These are phyloP conservation scores for Yarrowia sp. DNA, from an alignment of 805 yeast genomes.

Conservation along the genomic window DNA sequence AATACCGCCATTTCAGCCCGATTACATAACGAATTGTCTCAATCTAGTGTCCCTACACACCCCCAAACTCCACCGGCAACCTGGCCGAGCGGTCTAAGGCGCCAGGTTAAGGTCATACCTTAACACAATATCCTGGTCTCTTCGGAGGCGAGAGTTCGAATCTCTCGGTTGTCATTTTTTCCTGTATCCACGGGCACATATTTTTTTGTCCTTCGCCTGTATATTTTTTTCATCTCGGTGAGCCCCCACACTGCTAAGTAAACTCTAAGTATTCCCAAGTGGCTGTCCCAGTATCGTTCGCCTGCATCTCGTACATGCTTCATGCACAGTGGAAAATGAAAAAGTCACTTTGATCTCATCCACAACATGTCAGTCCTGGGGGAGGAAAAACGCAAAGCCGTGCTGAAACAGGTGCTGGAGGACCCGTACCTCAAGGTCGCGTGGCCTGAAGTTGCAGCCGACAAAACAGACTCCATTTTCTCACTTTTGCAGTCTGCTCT, in stretches of 20 bases:
- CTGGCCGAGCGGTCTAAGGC: conserved; percentile 28
- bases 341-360: conserved; percentile 5
- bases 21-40: neutral
- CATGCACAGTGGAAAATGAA: neutral
- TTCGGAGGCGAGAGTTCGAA: conserved; percentile 27
- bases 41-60: neutral
- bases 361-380: conserved; percentile 8
- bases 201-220: no score
- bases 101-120: conserved; percentile 26
- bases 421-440: conserved; percentile 30
- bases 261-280: no score
- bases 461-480: neutral
- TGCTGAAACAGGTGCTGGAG: conserved; percentile 32
- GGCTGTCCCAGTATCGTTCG: no score
- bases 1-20: neutral
- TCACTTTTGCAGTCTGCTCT: neutral
- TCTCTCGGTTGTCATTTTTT: conserved; percentile 23
- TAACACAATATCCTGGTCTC: conserved; percentile 20
- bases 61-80: conserved; percentile 8
- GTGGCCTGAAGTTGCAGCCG: conserved; percentile 25
- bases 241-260: neutral
- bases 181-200: neutral
- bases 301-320: neutral
- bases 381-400: conserved; percentile 29
- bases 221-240: neutral